A percentile compares a stretch with the other conserved stretches of the same genome.
Evolutionary conservation across 2,329 filamentous ascomycete genomes (phyloP).

Genomic region (Arthrobotrys pseudoclavata): DNA sequence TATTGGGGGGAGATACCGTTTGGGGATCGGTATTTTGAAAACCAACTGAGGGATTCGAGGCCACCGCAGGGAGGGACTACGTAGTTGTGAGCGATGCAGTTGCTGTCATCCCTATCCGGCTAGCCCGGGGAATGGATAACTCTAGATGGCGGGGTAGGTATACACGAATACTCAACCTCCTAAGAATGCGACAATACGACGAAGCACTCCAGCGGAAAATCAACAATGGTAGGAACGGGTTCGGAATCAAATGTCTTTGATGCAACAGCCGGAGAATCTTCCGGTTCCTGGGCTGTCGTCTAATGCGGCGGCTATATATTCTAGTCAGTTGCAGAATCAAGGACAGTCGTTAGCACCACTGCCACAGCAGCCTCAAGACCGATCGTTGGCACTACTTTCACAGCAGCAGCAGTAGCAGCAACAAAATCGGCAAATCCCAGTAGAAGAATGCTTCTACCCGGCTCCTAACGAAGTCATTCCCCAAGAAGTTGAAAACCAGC

Average conservation of each 20-base stretch:
- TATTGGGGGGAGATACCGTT: slow-evolving; percentile 8
- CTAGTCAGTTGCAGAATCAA: background rate
- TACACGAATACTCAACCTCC: background rate
- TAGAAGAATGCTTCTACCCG: background rate
- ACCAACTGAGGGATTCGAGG: background rate
- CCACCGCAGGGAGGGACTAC: background rate
- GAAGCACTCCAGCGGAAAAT: background rate
- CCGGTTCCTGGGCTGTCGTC: background rate
- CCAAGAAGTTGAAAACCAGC: background rate
- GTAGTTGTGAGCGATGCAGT: background rate
- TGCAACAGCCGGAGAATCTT: background rate
- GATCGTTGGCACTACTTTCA: background rate
- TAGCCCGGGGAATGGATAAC: background rate
- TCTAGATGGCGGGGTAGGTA: background rate
- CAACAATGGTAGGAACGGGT: background rate
- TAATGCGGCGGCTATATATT: background rate
- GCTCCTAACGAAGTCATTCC: too few relatives aligned
- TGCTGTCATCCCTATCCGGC: background rate
- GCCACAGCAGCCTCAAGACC: background rate
- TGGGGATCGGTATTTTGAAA: background rate
- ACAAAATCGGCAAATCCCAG: background rate
- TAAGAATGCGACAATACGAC: background rate
- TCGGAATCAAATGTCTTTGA: background rate
- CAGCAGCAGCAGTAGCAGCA: background rate
- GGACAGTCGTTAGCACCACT: background rate